phyloP scores from a whole-genome alignment of 768 basidiomycete species.

The Trametes maxima region DNA sequence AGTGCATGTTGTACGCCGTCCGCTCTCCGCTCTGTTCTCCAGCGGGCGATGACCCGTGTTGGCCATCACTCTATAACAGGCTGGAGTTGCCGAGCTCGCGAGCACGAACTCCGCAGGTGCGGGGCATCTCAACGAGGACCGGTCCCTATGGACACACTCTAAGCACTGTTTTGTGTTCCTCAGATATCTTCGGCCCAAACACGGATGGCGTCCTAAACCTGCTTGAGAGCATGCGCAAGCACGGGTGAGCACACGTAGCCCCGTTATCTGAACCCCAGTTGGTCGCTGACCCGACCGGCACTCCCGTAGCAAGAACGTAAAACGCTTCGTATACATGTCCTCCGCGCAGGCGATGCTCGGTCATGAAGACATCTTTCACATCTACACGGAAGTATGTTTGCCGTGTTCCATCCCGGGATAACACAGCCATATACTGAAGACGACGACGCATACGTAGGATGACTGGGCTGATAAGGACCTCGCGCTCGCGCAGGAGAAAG shows the following conservation, averaged over 20 bases:
- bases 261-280: too few relatives aligned
- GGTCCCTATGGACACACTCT: neutral
- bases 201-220: conserved; percentile 68
- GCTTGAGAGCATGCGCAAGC: conserved; percentile 63
- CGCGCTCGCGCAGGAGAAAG: conserved; percentile 35
- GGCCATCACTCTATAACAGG: conserved; percentile 79
- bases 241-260: conserved; percentile 26
- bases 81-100: conserved; percentile 64
- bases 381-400: conserved; percentile 45
- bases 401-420: too few relatives aligned
- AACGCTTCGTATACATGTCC: conserved; percentile 65
- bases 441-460: conserved; percentile 29
- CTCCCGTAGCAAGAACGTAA: conserved; percentile 36
- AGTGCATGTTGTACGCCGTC: conserved; percentile 62
- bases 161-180: conserved; percentile 56
- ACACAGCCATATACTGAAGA: neutral
- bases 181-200: conserved; percentile 71
- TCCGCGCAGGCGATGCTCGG: conserved; percentile 50
- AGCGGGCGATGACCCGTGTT: conserved; percentile 40
- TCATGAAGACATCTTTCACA: conserved; percentile 29
- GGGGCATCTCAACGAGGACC: neutral
- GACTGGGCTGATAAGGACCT: conserved; percentile 40
- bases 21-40: too few relatives aligned
- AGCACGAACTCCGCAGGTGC: conserved; percentile 26
- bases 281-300: too few relatives aligned